Conservation (phyloP, 768 basidiomycete species). For the Boletus pseudopeckii region DNA sequence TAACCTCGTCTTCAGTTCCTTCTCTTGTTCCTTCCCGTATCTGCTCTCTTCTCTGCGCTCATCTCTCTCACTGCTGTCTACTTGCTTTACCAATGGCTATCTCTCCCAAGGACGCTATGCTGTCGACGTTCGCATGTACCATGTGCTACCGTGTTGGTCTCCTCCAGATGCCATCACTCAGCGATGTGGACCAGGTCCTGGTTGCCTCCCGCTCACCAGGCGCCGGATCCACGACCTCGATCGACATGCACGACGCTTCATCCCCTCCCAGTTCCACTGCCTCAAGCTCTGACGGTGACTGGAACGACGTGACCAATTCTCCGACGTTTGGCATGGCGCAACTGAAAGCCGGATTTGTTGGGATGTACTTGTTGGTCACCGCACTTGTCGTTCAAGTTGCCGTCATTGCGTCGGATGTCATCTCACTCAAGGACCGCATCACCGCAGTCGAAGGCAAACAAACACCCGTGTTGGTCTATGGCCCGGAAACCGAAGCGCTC, state of each 20-base stretch:
- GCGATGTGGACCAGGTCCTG: background rate
- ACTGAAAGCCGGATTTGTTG: background rate
- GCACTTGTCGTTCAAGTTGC: conserved; percentile 3
- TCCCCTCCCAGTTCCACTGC: background rate
- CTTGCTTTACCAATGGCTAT: conserved; percentile 4
- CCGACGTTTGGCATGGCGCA: conserved; percentile 1
- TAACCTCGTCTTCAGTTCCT: background rate
- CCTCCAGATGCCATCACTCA: background rate
- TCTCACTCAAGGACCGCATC: conserved; percentile 18
- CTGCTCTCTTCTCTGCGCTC: background rate
- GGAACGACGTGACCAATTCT: background rate
- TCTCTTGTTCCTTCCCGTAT: background rate
- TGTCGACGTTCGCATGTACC: background rate
- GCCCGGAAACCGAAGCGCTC: conserved; percentile 2
- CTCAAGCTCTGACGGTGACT: background rate
- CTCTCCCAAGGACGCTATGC: background rate
- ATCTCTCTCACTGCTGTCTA: background rate
- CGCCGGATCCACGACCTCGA: background rate
- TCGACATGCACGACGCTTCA: background rate
- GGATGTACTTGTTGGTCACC: conserved; percentile 6
- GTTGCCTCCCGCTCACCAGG: background rate
- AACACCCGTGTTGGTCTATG: background rate
- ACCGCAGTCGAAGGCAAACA: conserved; percentile 8
- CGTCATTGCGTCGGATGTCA: conserved; percentile 9
- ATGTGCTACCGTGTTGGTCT: background rate